Percentiles rank a stretch among this genome's conserved stretches.
Conservation (phyloP, 129 eudicot species). For the Lactuca sativa region DNA sequence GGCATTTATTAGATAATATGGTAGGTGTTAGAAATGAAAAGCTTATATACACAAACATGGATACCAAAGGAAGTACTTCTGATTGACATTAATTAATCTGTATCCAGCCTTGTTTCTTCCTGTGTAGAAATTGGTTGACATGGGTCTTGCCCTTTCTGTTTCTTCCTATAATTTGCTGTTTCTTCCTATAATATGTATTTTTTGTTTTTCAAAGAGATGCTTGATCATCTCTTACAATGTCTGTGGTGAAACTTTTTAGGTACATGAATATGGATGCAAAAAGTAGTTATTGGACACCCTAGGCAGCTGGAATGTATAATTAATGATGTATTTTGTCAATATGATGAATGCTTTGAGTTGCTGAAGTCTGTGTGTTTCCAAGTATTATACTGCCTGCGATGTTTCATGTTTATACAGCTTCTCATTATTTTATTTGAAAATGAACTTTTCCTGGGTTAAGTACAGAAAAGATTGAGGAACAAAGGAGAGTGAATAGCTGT, state of each 20-base stretch:
- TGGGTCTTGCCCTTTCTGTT: background rate
- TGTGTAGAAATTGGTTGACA: background rate
- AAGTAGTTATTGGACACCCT: background rate
- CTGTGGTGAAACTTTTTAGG: background rate
- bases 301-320: background rate
- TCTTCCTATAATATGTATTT: background rate
- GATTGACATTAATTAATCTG: background rate
- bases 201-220: background rate
- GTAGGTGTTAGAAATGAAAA: background rate
- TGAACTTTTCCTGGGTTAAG: conserved; percentile 2
- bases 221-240: background rate
- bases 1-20: background rate
- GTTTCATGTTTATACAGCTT: too few species aligned
- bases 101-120: background rate
- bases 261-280: background rate
- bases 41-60: background rate
- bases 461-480: background rate
- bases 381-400: background rate
- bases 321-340: background rate
- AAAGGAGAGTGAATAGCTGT: background rate
- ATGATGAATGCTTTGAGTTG: background rate
- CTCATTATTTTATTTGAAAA: too few species aligned
- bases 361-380: background rate
- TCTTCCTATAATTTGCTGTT: too few species aligned
- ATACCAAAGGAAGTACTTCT: conserved; percentile 6